phyloP scores from a whole-genome alignment of 2,329 filamentous ascomycete genomes.

The Sporothrix globosa region DNA sequence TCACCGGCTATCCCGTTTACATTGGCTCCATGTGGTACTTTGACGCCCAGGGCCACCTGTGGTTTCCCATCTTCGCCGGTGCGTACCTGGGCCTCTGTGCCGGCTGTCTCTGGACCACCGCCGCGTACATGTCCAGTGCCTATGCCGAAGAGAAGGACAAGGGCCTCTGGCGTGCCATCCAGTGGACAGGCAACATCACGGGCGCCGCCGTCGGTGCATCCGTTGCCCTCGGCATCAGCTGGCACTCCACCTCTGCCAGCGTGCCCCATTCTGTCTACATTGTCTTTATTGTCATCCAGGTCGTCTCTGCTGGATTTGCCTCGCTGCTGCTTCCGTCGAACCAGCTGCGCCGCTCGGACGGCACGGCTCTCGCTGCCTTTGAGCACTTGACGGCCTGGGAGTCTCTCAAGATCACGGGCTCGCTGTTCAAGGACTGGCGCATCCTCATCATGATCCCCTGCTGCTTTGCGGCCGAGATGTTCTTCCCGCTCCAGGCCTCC shows the following conservation, averaged over 20 bases:
- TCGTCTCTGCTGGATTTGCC: slow-evolving; percentile 29
- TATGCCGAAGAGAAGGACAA: slow-evolving; percentile 44
- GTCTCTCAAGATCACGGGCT: slow-evolving; percentile 41
- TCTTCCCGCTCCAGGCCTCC: slow-evolving; percentile 43
- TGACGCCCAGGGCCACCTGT: slow-evolving; percentile 38
- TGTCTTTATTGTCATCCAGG: slow-evolving; percentile 40
- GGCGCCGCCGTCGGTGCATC: slow-evolving; percentile 41
- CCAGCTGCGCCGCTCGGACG: slow-evolving; percentile 40
- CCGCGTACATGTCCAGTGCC: slow-evolving; percentile 42
- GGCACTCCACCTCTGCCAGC: slow-evolving; percentile 25
- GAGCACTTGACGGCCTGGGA: slow-evolving; percentile 39
- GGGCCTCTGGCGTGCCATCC: slow-evolving; percentile 41
- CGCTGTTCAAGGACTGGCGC: slow-evolving; percentile 37
- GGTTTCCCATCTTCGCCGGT: slow-evolving; percentile 39
- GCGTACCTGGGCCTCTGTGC: slow-evolving; percentile 41
- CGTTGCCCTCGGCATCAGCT: slow-evolving; percentile 24
- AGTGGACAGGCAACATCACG: slow-evolving; percentile 41
- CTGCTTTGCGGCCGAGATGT: slow-evolving; percentile 41
- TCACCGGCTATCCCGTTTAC: slow-evolving; percentile 40
- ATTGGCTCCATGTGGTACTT: slow-evolving; percentile 42
- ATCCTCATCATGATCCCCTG: slow-evolving; percentile 40
- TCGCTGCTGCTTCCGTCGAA: slow-evolving; percentile 37
- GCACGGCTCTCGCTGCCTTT: slow-evolving; percentile 39
- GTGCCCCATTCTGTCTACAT: slow-evolving; percentile 40
- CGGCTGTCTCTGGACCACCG: slow-evolving; percentile 42